Percentiles rank a stretch among this genome's conserved stretches.
These are phyloP conservation scores for Phytophthora brassicae DNA, from an alignment of 352 stramenopile species.

Conservation along the genomic window DNA sequence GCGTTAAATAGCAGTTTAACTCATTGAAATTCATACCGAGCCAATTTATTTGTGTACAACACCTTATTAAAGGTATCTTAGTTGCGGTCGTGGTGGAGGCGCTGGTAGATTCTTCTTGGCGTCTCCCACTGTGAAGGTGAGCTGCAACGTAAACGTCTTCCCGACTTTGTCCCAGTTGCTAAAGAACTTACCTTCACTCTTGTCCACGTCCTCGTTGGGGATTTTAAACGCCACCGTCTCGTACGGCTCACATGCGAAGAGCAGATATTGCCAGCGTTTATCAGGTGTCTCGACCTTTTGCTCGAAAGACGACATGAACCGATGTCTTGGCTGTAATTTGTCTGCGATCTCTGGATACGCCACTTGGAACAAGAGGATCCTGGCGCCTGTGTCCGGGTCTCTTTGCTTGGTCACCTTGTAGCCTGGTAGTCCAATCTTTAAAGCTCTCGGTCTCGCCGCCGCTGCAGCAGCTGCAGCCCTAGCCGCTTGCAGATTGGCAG, in stretches of 20 bases:
- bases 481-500: conserved; percentile 40
- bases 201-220: conserved; percentile 96
- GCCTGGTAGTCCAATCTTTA: conserved; percentile 96
- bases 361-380: conserved; percentile 93
- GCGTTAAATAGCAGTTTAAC: conserved; percentile 15
- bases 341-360: conserved; percentile 96
- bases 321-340: conserved; percentile 94
- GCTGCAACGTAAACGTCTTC: conserved; percentile 95
- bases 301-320: conserved; percentile 99
- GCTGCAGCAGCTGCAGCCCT: conserved; percentile 45
- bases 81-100: conserved; percentile 55
- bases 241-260: conserved; percentile 99
- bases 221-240: conserved; percentile 99
- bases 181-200: conserved; percentile 94
- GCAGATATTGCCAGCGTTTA: conserved; percentile 95
- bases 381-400: conserved; percentile 80
- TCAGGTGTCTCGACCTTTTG: conserved; percentile 97
- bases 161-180: conserved; percentile 96
- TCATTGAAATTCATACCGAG: conserved; percentile 11
- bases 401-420: conserved; percentile 98
- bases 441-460: conserved; percentile 54
- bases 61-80: conserved; percentile 36
- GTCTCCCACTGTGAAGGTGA: conserved; percentile 57
- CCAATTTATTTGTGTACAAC: background rate
- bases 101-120: conserved; percentile 38